Percentiles rank a stretch among this genome's conserved stretches.
Evolutionary conservation across 2,329 filamentous ascomycete genomes (phyloP).

Genomic region (Fusarium compactum): DNA sequence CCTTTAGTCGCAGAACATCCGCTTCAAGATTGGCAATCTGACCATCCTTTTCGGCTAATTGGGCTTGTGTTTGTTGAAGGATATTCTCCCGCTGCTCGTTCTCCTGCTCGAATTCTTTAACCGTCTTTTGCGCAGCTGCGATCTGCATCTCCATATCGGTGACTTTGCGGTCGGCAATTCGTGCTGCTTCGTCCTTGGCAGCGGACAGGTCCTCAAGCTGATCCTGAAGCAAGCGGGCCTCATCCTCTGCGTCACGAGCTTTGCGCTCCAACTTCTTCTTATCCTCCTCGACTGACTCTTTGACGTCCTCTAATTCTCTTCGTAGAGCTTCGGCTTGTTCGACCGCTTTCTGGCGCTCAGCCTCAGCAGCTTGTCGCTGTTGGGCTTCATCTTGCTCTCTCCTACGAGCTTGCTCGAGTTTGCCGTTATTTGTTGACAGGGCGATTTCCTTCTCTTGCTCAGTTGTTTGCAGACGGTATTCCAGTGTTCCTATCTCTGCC

Average conservation of each 20-base stretch:
- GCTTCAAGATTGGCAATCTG: constrained; percentile 82
- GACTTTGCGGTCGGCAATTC: constrained; percentile 67
- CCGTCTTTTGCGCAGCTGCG: constrained; percentile 58
- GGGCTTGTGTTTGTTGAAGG: constrained; percentile 72
- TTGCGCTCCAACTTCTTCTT: constrained; percentile 76
- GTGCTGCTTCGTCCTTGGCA: constrained; percentile 76
- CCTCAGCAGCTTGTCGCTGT: constrained; percentile 69
- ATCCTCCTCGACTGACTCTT: constrained; percentile 63
- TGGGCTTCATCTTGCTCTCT: constrained; percentile 90
- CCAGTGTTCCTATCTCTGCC: constrained; percentile 87
- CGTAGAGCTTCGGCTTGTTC: constrained; percentile 64
- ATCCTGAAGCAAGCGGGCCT: constrained; percentile 80
- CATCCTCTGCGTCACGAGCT: constrained; percentile 77
- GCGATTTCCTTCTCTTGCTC: constrained; percentile 90
- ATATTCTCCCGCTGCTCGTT: constrained; percentile 66
- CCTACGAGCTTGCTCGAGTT: constrained; percentile 81
- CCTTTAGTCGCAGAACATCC: constrained; percentile 85
- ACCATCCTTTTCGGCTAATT: constrained; percentile 75
- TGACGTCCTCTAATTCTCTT: constrained; percentile 64
- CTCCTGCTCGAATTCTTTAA: constrained; percentile 72
- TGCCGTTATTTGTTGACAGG: constrained; percentile 82
- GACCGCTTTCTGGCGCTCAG: constrained; percentile 62
- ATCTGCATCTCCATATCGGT: constrained; percentile 67
- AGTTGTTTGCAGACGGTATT: constrained; percentile 86
- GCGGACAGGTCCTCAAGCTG: constrained; percentile 79